Evolutionary conservation across 1,284 basidiomycete genomes (phyloP).

Genomic region (Rhizoctonia solani): DNA sequence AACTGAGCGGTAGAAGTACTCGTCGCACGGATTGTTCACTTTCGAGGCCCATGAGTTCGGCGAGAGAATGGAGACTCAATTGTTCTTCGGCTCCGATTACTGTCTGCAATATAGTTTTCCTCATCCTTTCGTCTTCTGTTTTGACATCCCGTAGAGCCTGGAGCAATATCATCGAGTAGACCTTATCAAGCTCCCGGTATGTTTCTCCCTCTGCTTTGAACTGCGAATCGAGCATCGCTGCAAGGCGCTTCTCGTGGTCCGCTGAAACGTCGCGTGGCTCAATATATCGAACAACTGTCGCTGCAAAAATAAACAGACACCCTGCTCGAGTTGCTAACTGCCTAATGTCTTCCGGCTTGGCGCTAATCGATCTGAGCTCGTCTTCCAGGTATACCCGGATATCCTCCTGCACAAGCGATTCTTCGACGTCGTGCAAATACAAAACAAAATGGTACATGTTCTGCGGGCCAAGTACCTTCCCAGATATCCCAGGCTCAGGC

Average conservation of each 20-base stretch:
- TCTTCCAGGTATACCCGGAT: conserved; percentile 23
- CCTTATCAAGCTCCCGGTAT: not conserved
- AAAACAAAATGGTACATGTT: not conserved
- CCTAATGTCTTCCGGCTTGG: not conserved
- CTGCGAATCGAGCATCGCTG: not conserved
- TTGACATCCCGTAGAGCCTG: not conserved
- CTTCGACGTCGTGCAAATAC: conserved; percentile 34
- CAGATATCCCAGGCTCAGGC: conserved; percentile 22
- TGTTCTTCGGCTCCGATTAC: not conserved
- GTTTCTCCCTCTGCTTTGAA: not conserved
- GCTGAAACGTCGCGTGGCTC: not conserved
- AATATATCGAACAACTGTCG: conserved; percentile 7
- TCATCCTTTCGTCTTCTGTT: not conserved
- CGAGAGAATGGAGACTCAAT: not conserved
- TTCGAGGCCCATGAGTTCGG: not conserved
- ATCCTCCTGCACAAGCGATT: conserved; percentile 31
- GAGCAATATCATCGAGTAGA: not conserved
- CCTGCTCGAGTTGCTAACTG: conserved; percentile 8
- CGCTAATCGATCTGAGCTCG: not conserved
- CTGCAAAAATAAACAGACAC: conserved; percentile 19
- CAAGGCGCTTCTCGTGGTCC: not conserved
- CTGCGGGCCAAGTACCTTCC: not conserved
- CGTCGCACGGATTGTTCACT: not conserved
- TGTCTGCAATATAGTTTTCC: not conserved
- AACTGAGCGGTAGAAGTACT: not conserved